These are phyloP conservation scores for Nakazawaea holstii DNA, from an alignment of 805 yeast genomes.

Conservation along the genomic window DNA sequence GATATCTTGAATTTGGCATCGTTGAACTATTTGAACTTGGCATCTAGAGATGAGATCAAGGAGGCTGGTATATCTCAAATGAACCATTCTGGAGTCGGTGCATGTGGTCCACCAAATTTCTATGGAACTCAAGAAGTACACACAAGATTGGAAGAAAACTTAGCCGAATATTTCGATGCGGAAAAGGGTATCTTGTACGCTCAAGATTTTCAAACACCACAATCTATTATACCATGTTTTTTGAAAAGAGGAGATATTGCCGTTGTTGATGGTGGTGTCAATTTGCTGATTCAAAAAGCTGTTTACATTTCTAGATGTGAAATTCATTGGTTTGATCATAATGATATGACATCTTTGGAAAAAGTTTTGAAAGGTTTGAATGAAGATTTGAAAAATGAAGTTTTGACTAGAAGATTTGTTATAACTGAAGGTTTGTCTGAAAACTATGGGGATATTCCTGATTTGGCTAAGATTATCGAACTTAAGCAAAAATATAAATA, in stretches of 20 bases:
- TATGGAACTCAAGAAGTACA: conserved; percentile 95
- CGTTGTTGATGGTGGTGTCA: conserved; percentile 77
- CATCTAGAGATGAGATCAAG: conserved; percentile 39
- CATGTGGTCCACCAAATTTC: conserved; percentile 98
- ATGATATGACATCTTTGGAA: conserved; percentile 80
- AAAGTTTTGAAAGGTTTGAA: conserved; percentile 55
- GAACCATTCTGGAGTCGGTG: conserved; percentile 83
- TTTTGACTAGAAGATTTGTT: conserved; percentile 84
- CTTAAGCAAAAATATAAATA: conserved; percentile 80
- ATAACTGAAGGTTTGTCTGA: conserved; percentile 88
- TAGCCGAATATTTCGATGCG: conserved; percentile 71
- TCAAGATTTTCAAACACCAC: conserved; percentile 83
- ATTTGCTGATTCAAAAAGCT: conserved; percentile 81
- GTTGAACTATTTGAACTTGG: conserved; percentile 64
- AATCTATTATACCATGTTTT: conserved; percentile 89
- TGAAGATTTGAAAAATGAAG: conserved; percentile 59
- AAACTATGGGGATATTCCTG: conserved; percentile 74
- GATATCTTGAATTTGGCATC: conserved; percentile 64
- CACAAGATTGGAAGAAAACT: conserved; percentile 65
- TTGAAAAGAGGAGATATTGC: conserved; percentile 92
- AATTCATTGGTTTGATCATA: conserved; percentile 79
- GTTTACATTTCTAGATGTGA: conserved; percentile 81
- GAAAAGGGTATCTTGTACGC: conserved; percentile 84
- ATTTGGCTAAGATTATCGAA: conserved; percentile 60
- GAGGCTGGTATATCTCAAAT: conserved; percentile 54